Conservation (phyloP, 108 stramenopile species). For the Nitzschia sp. region DNA sequence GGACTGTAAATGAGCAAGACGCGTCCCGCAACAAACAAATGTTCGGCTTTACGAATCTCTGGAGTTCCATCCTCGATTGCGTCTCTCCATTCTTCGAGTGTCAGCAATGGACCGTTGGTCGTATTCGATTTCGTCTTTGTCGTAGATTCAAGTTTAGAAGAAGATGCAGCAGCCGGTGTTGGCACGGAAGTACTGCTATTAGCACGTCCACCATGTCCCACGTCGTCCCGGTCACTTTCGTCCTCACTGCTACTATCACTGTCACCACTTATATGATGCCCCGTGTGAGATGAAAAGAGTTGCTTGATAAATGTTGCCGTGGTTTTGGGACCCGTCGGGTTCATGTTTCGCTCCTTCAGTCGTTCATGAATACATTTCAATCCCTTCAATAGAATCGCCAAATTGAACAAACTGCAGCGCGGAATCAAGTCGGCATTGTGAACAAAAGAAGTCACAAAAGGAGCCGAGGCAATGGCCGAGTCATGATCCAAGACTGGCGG, state of each 20-base stretch:
- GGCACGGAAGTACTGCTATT: background rate
- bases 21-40: conserved; percentile 64
- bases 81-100: conserved; percentile 35
- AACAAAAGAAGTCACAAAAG: conserved; percentile 62
- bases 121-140: background rate
- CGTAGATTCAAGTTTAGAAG: background rate
- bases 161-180: background rate
- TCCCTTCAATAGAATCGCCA: conserved; percentile 59
- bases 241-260: background rate
- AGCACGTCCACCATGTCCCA: background rate
- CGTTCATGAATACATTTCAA: conserved; percentile 42
- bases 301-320: conserved; percentile 53
- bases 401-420: conserved; percentile 59
- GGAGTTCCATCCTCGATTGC: conserved; percentile 36
- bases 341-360: conserved; percentile 45
- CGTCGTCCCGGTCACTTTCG: background rate
- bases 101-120: conserved; percentile 22
- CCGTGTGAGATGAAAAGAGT: conserved; percentile 23
- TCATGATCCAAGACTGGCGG: conserved; percentile 69
- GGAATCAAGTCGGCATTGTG: conserved; percentile 76
- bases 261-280: background rate
- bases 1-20: conserved; percentile 51
- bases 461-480: conserved; percentile 49
- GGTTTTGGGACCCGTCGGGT: conserved; percentile 32
- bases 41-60: conserved; percentile 51